Conservation (phyloP, 495 filamentous ascomycete species). For the Hyaloscypha finlandica region DNA sequence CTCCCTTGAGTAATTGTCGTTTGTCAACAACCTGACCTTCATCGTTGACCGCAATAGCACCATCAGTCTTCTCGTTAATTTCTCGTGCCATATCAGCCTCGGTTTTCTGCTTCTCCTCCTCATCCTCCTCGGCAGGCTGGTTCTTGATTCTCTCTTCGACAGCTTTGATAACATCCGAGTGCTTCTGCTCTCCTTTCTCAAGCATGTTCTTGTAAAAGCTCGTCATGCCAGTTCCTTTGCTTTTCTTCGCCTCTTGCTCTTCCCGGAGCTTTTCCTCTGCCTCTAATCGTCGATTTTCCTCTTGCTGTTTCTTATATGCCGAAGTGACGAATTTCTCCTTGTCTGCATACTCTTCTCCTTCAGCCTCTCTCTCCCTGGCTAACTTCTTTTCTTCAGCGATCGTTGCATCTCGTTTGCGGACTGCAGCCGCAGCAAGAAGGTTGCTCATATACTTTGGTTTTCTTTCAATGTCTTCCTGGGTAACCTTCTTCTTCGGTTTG, state of each 20-base stretch:
- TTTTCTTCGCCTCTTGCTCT: conserved; percentile 66
- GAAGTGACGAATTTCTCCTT: conserved; percentile 97
- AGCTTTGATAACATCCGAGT: conserved; percentile 67
- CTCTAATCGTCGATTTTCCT: conserved; percentile 74
- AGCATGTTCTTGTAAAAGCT: conserved; percentile 85
- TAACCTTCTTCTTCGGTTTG: conserved; percentile 41
- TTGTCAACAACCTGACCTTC: conserved; percentile 95
- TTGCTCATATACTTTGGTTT: conserved; percentile 83
- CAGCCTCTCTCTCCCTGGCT: conserved; percentile 83
- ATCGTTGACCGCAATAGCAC: conserved; percentile 77
- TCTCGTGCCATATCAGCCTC: conserved; percentile 73
- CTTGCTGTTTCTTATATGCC: conserved; percentile 94
- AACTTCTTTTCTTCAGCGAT: conserved; percentile 87
- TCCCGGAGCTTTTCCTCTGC: conserved; percentile 77
- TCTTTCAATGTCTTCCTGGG: conserved; percentile 44
- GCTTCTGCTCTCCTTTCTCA: conserved; percentile 72
- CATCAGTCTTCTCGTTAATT: conserved; percentile 66
- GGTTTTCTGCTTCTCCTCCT: conserved; percentile 58
- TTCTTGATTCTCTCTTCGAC: conserved; percentile 64
- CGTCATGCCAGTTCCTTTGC: conserved; percentile 75
- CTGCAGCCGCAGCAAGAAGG: conserved; percentile 76
- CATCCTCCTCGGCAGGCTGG: conserved; percentile 46
- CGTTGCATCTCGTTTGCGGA: conserved; percentile 84
- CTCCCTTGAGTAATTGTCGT: conserved; percentile 82
- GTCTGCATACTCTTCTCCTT: conserved; percentile 91